phyloP scores from a whole-genome alignment of 306 rosid species.

The Sindora glabra region DNA sequence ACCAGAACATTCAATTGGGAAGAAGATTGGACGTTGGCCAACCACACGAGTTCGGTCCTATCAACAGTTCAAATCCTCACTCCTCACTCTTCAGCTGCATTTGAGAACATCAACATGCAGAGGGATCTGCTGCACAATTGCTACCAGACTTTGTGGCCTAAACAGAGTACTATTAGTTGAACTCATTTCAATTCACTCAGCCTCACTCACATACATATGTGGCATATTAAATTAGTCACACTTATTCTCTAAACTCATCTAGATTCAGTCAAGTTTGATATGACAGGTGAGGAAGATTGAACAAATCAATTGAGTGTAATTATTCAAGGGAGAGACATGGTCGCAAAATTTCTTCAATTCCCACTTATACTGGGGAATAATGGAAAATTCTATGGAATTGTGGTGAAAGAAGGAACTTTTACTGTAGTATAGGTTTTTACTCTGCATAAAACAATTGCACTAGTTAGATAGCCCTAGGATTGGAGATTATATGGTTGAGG shows the following conservation, averaged over 20 bases:
- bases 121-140: constrained; percentile 86
- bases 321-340: constrained; percentile 19
- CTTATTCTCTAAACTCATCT: too few species aligned
- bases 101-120: constrained; percentile 73
- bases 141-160: constrained; percentile 82
- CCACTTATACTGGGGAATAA: constrained; percentile 21
- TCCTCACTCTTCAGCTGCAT: constrained; percentile 71
- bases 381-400: constrained; percentile 49
- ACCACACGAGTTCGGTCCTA: constrained; percentile 51
- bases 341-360: constrained; percentile 23
- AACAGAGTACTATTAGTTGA: too few species aligned
- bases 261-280: too few species aligned
- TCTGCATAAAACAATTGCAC: constrained; percentile 62
- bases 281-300: too few species aligned
- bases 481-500: constrained; percentile 70
- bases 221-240: too few species aligned
- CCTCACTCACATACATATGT: too few species aligned
- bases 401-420: constrained; percentile 66
- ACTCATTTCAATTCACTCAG: too few species aligned
- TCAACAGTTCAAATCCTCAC: constrained; percentile 42
- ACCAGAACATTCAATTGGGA: constrained; percentile 63
- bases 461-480: constrained; percentile 64
- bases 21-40: constrained; percentile 67
- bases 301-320: too few species aligned
- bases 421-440: constrained; percentile 75